phyloP scores from a whole-genome alignment of 2,329 filamentous ascomycete genomes.

The Pseudopyricularia javanii region DNA sequence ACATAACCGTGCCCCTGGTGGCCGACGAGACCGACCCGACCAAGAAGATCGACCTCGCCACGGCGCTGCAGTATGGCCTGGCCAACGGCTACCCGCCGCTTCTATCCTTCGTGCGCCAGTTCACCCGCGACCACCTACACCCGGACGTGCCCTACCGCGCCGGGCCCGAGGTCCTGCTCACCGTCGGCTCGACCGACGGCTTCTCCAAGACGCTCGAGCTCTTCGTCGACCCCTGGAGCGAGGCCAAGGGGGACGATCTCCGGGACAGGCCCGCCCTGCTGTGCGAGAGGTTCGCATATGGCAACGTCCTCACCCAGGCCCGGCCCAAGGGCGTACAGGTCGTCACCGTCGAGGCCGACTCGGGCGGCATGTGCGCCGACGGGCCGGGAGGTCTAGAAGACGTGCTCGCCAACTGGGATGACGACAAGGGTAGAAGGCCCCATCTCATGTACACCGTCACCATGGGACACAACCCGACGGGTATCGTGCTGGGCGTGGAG shows the following conservation, averaged over 20 bases:
- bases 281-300: conserved; percentile 71
- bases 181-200: conserved; percentile 75
- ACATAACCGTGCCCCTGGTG: conserved; percentile 62
- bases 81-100: conserved; percentile 72
- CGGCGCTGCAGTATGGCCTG: conserved; percentile 79
- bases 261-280: conserved; percentile 64
- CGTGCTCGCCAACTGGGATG: conserved; percentile 74
- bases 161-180: conserved; percentile 68
- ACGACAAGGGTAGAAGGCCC: conserved; percentile 52
- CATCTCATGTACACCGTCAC: conserved; percentile 48
- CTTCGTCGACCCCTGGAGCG: conserved; percentile 64
- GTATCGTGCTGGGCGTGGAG: conserved; percentile 61
- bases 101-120: conserved; percentile 65
- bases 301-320: conserved; percentile 59
- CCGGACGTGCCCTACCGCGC: conserved; percentile 67
- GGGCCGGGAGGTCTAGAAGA: conserved; percentile 66
- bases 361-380: conserved; percentile 63
- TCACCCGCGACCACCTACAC: conserved; percentile 64
- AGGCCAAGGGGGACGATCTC: conserved; percentile 48
- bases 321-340: conserved; percentile 59
- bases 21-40: conserved; percentile 38
- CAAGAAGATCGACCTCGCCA: conserved; percentile 66
- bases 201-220: conserved; percentile 67
- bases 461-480: conserved; percentile 84
- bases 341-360: conserved; percentile 63